Percentiles rank a stretch among this genome's conserved stretches.
Evolutionary conservation across 148 eudicot genomes (phyloP).

Genomic region (Salicornia ramosissima): DNA sequence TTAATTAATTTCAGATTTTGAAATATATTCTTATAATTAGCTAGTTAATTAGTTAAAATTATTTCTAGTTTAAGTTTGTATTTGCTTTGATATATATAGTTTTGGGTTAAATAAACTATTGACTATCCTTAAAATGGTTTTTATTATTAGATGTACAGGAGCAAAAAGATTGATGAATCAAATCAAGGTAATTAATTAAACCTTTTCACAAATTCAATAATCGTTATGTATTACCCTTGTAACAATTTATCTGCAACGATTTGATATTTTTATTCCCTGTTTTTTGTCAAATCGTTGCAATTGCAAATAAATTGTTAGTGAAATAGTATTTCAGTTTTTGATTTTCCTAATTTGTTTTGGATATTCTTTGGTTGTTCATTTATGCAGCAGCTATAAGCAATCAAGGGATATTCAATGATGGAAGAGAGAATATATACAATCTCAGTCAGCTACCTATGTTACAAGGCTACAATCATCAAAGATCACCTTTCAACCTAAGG

Average conservation of each 20-base stretch:
- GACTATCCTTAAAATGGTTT: slow-evolving; percentile 1
- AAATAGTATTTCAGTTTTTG: not conserved
- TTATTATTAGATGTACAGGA: slow-evolving; percentile 65
- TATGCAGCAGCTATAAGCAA: slow-evolving; percentile 32
- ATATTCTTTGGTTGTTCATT: not conserved
- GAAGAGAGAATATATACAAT: slow-evolving; percentile 58
- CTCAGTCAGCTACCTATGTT: slow-evolving; percentile 73
- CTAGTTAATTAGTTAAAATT: not conserved
- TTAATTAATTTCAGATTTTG: not conserved
- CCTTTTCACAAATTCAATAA: too few species aligned
- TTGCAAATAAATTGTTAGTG: slow-evolving; percentile 20
- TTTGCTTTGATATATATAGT: not conserved
- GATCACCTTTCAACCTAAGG: slow-evolving; percentile 48
- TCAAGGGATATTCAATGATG: slow-evolving; percentile 48
- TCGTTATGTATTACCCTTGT: too few species aligned
- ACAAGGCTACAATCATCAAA: slow-evolving; percentile 47
- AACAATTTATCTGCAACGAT: too few species aligned
- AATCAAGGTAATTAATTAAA: slow-evolving; percentile 51
- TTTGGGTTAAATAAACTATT: not conserved
- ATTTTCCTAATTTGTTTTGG: not conserved
- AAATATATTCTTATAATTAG: not conserved
- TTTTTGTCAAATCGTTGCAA: not conserved
- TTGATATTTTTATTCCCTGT: too few species aligned
- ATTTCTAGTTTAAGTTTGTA: not conserved
- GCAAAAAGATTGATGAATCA: slow-evolving; percentile 82